Evolutionary conservation across 306 rosid species (phyloP).

Genomic region (Vigna hirtella): DNA sequence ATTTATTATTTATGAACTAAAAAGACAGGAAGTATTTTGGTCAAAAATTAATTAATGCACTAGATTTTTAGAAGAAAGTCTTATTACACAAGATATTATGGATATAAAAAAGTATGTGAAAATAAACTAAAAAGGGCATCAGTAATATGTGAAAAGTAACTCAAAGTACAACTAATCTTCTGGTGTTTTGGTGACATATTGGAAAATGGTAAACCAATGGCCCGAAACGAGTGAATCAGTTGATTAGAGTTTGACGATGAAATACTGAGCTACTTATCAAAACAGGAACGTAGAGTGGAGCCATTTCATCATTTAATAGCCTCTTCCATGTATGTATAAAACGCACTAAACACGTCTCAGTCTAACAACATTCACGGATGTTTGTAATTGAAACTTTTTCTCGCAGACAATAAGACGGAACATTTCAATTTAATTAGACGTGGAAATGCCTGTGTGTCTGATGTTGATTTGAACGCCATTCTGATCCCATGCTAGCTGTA

Average conservation of each 20-base stretch:
- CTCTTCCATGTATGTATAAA: neutral
- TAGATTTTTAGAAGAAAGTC: no score
- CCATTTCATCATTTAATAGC: no score
- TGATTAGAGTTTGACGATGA: neutral
- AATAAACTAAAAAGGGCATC: no score
- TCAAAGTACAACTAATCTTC: neutral
- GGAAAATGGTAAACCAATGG: neutral
- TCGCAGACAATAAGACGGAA: neutral
- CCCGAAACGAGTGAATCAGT: neutral
- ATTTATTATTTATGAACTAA: no score
- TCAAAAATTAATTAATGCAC: no score
- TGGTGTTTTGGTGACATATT: neutral
- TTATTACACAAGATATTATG: no score
- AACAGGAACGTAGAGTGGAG: no score
- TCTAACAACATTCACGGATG: neutral
- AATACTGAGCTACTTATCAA: neutral
- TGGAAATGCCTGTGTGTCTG: neutral
- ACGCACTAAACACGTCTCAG: neutral
- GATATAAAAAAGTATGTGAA: no score
- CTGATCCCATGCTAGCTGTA: no score
- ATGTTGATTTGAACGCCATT: conserved; percentile 23
- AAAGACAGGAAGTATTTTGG: no score
- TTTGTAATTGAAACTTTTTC: no score
- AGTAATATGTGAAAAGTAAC: no score
- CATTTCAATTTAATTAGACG: conserved; percentile 1